Evolutionary conservation across 2,329 filamentous ascomycete species (phyloP).

Genomic region (Aspergillus udagawae): DNA sequence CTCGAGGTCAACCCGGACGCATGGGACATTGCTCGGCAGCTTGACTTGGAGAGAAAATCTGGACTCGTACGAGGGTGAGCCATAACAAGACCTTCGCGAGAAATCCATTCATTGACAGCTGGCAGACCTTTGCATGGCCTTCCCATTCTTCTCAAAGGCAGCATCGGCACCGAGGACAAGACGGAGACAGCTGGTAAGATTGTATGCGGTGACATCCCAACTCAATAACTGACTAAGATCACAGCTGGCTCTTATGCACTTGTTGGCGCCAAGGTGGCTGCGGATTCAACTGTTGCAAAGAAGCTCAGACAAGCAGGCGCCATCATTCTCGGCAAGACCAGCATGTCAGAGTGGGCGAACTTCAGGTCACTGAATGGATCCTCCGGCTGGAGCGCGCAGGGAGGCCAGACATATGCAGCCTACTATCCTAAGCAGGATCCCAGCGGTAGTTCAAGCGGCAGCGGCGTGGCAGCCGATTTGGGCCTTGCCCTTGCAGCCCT

Average conservation of each 20-base stretch:
- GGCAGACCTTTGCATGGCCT: constrained; percentile 58
- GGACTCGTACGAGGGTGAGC: constrained; percentile 45
- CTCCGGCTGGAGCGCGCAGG: constrained; percentile 62
- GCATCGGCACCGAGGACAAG: constrained; percentile 59
- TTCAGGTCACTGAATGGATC: constrained; percentile 52
- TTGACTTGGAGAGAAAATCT: constrained; percentile 47
- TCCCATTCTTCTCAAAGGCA: constrained; percentile 64
- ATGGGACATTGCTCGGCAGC: constrained; percentile 43
- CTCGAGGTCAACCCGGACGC: constrained; percentile 56
- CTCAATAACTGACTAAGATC: not conserved
- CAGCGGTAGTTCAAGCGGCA: constrained; percentile 58
- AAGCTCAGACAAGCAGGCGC: constrained; percentile 60
- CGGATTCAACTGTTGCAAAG: constrained; percentile 56
- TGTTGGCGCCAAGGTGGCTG: constrained; percentile 53
- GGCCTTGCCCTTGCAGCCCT: constrained; percentile 57
- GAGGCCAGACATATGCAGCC: constrained; percentile 59
- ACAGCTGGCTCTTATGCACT: constrained; percentile 61
- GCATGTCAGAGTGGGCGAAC: constrained; percentile 63
- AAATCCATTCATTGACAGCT: too few species aligned
- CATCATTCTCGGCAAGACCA: constrained; percentile 64
- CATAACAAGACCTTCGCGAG: not conserved
- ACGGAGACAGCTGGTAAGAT: constrained; percentile 56
- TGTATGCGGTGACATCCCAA: not conserved
- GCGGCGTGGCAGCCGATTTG: constrained; percentile 56
- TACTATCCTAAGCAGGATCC: constrained; percentile 62